phyloP scores from a whole-genome alignment of 805 yeast species.

The Candida stauntonica region DNA sequence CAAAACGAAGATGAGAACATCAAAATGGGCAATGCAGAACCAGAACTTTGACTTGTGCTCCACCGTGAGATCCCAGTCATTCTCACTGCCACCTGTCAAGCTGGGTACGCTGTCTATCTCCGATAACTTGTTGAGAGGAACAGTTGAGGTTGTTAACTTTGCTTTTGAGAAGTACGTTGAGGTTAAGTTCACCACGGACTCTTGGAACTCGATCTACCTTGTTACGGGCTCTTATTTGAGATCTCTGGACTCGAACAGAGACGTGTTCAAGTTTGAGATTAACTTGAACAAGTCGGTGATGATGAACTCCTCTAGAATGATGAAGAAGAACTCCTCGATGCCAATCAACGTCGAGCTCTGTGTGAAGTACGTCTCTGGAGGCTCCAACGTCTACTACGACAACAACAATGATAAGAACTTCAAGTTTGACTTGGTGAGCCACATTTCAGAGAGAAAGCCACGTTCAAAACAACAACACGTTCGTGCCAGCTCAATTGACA shows the following conservation, averaged over 20 bases:
- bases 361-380: slow-evolving; percentile 33
- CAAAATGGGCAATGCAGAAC: slow-evolving; percentile 20
- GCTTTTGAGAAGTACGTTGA: slow-evolving; percentile 37
- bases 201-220: slow-evolving; percentile 46
- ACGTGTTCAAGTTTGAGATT: slow-evolving; percentile 46
- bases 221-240: slow-evolving; percentile 27
- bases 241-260: slow-evolving; percentile 27
- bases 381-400: slow-evolving; percentile 34
- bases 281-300: slow-evolving; percentile 32
- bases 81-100: slow-evolving; percentile 30
- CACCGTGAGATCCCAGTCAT: slow-evolving; percentile 2
- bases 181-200: slow-evolving; percentile 46
- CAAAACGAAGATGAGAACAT: slow-evolving; percentile 11
- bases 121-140: slow-evolving; percentile 39
- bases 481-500: slow-evolving; percentile 11
- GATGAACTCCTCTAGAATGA: slow-evolving; percentile 12
- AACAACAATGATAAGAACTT: slow-evolving; percentile 36
- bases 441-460: slow-evolving; percentile 8
- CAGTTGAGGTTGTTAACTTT: slow-evolving; percentile 36
- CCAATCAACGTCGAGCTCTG: slow-evolving; percentile 33
- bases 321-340: slow-evolving; percentile 11
- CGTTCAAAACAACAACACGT: not conserved
- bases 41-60: slow-evolving; percentile 19
- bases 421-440: slow-evolving; percentile 29
- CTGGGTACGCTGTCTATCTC: slow-evolving; percentile 35